Base-by-base conservation (phyloP, 2,329 filamentous ascomycete genomes). In the Ascochyta pisi region DNA sequence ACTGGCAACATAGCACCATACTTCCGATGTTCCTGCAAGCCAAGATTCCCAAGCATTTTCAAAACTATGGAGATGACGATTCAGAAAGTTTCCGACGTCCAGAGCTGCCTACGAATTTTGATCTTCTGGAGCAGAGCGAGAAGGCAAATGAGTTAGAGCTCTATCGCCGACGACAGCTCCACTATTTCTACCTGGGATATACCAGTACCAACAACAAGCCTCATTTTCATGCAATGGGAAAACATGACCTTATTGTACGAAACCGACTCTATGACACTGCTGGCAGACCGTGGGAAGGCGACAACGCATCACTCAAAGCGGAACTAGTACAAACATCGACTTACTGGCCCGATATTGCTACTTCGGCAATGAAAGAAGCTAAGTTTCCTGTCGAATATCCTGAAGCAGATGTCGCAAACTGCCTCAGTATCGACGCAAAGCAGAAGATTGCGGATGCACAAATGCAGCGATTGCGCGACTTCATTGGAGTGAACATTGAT, bases 1-100 rank as follows among this genome's bases (percentile, higher is more conserved):
- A 81, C 55, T 80, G 76, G 77, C 76, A 80, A 60, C 68, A 79
- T 58, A 64, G 64, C 35, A 40, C 67, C 3, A 61, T 71, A 24
- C 69, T 78, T n/a, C 77, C 76, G 4, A 70, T 73, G 9, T 73
- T 76, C 44, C 65, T 78, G 6, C 64, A 68, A 12, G 67, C 73
- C 33, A 73, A 74, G 2, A 76, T 81, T 42, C 78, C 77, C 23
- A 64, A 65, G 6, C 60, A 60, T 26, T 75, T 80, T 55, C 70
- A 78, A 57, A 79, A 80, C 52, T 78, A 77, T 58, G 61, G 65
- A 24, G 74, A 76, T 55, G 58, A 50, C 38, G 62, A 66, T 54
- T 71, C 64, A 31, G 54, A 29, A 53, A 51, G 16, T 8, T 65
- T 69, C 40, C 22, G 43, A 6, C 51, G 58, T 9, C 68, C 69